Conservation (phyloP, 495 filamentous ascomycete genomes). For the Xylaria grammica region DNA sequence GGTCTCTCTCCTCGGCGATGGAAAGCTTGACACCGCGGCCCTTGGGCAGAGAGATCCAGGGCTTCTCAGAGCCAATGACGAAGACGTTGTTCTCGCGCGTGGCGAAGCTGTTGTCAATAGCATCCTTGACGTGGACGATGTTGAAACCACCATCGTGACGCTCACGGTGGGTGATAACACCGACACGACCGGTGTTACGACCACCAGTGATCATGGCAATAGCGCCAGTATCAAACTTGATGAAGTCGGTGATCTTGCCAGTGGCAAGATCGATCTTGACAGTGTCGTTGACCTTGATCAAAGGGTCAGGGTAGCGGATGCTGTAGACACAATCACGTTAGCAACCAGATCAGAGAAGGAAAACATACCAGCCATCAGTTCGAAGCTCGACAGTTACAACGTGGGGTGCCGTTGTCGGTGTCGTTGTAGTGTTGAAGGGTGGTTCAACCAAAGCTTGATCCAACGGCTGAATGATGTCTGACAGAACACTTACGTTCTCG, state of each 20-base stretch:
- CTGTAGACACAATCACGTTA: slow-evolving; percentile 57
- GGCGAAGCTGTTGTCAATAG: slow-evolving; percentile 98
- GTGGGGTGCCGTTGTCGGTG: neutral
- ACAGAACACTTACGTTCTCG: slow-evolving; percentile 96
- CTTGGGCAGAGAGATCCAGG: slow-evolving; percentile 98
- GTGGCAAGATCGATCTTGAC: slow-evolving; percentile 97
- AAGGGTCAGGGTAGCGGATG: slow-evolving; percentile 97
- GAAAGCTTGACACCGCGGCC: slow-evolving; percentile 99
- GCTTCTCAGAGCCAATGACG: slow-evolving; percentile 96
- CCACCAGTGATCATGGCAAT: slow-evolving; percentile 98
- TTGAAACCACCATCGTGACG: slow-evolving; percentile 99
- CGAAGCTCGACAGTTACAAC: slow-evolving; percentile 35
- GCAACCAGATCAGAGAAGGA: slow-evolving; percentile 37
- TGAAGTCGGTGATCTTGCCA: slow-evolving; percentile 95
- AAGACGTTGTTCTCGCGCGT: slow-evolving; percentile 99
- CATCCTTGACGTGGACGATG: slow-evolving; percentile 99
- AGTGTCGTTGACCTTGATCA: slow-evolving; percentile 99
- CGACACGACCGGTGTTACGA: slow-evolving; percentile 99
- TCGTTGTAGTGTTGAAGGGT: slow-evolving; percentile 32
- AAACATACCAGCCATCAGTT: slow-evolving; percentile 56
- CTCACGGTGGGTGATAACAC: slow-evolving; percentile 99
- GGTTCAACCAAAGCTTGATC: slow-evolving; percentile 92
- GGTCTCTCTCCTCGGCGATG: slow-evolving; percentile 98
- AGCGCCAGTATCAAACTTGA: slow-evolving; percentile 96
- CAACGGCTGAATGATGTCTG: slow-evolving; percentile 98